These are phyloP conservation scores for Phellopilus nigrolimitatus DNA, from an alignment of 1,284 basidiomycete species.

Conservation along the genomic window DNA sequence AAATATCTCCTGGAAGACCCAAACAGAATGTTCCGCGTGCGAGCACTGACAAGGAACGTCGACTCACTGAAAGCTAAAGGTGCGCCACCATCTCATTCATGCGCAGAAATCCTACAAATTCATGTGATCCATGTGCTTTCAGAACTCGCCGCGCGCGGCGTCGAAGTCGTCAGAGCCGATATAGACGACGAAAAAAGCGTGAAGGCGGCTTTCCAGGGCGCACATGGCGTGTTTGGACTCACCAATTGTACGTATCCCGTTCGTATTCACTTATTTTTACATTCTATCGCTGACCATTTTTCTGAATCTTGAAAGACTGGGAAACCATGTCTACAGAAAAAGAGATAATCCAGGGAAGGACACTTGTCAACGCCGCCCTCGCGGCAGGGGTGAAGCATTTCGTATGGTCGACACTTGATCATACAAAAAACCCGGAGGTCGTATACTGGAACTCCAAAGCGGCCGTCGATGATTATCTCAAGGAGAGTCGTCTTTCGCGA, in stretches of 20 bases:
- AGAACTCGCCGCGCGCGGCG: conserved; percentile 23
- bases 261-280: background rate
- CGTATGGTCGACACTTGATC: conserved; percentile 27
- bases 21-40: conserved; percentile 14
- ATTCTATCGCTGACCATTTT: background rate
- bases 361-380: conserved; percentile 29
- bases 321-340: conserved; percentile 17
- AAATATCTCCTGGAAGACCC: conserved; percentile 19
- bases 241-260: conserved; percentile 26
- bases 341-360: conserved; percentile 26
- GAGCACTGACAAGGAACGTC: conserved; percentile 21
- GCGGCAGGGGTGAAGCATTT: conserved; percentile 28
- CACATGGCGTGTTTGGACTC: conserved; percentile 29
- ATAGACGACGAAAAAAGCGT: conserved; percentile 22
- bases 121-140: background rate
- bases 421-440: conserved; percentile 16
- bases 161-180: no score
- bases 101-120: background rate
- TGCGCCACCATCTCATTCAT: background rate
- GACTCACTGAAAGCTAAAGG: conserved; percentile 22
- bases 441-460: conserved; percentile 28
- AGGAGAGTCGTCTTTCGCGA: conserved; percentile 22
- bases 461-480: conserved; percentile 25
- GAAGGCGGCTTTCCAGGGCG: conserved; percentile 25
- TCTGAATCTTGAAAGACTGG: no score